Conservation (phyloP, 352 stramenopile species). For the Phytopythium boreale region DNA sequence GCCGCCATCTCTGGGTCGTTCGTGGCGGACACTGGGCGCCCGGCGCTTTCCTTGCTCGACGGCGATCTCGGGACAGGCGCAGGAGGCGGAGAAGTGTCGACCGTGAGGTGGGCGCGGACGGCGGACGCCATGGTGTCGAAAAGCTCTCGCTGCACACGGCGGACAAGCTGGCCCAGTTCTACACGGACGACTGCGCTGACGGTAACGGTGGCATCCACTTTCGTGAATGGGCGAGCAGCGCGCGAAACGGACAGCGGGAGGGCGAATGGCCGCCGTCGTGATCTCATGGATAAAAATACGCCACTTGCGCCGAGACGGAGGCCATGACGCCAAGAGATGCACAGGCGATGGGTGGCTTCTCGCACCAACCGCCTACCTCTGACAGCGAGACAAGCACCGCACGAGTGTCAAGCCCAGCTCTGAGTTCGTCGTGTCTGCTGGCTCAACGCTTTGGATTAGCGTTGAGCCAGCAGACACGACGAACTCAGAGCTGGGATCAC, state of each 20-base stretch:
- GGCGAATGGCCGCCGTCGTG: not conserved
- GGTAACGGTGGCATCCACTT: not conserved
- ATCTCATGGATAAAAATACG: slow-evolving; percentile 2
- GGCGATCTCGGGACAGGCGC: not conserved
- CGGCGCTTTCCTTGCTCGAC: slow-evolving; percentile 1
- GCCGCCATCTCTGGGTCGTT: not conserved
- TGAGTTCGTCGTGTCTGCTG: not conserved
- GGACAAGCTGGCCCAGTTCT: not conserved
- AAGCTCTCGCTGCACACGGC: not conserved
- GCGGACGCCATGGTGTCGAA: not conserved
- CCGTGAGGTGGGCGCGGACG: not conserved
- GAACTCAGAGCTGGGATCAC: not conserved
- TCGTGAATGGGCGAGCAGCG: not conserved
- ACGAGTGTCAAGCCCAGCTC: not conserved
- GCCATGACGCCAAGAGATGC: not conserved
- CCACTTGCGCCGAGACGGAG: not conserved
- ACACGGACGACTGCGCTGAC: not conserved
- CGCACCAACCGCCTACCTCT: no score
- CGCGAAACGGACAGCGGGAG: slow-evolving; percentile 3
- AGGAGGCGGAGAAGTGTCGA: not conserved
- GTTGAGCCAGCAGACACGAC: not conserved
- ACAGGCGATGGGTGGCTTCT: not conserved
- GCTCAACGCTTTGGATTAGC: not conserved
- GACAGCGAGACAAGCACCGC: no score
- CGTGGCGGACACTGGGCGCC: not conserved